Base-by-base conservation (phyloP, 306 rosid genomes). In the Glycyrrhiza uralensis region DNA sequence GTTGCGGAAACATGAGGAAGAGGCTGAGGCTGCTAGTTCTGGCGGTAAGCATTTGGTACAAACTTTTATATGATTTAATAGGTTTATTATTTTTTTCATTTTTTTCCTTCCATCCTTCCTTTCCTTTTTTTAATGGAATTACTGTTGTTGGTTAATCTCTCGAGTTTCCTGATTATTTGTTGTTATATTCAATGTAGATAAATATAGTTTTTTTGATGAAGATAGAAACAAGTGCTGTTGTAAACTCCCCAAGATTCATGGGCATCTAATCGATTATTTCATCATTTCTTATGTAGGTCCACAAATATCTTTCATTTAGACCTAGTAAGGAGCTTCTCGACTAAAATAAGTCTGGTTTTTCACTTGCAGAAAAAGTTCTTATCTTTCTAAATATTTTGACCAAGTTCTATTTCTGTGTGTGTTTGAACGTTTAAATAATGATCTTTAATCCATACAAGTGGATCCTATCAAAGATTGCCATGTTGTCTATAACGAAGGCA, bases 171-270 rank as follows among this genome's bases (percentile, higher is more conserved):
- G 42, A 50, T 79, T 42, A 38, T 0, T 71, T 78, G 24, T 65
- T 79, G 68, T 76, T 76, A 66, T 75, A 62, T 65, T 75, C 35
- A 50, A 42, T 75, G 76, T 79, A 79, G 84, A 83, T 81, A 75
- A 49, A 49, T 29, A 66, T 82, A 47, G 26, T 3, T 42, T 66
- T n/a, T 65, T 69, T 74, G 66, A 52, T 56, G 83, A 59, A 68
- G 60, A 64, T 52, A 41, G 54, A 62, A 49, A 61, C 47, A 74
- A 36, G 24, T 36, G n/a, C 14, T 78, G 71, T 78, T 22, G 62
- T 63, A 49, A 45, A 75, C 73, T 36, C 71, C 41, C 19, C 56
- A 23, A 19, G 8, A 78, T 60, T 82, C 74, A 64, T 69, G 65
- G 26, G 38, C 54, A 30, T 41, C 12, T 7, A 19, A 42, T 73